Conservation (phyloP, 2,329 filamentous ascomycete genomes). For the Pestalotiopsis fici region DNA sequence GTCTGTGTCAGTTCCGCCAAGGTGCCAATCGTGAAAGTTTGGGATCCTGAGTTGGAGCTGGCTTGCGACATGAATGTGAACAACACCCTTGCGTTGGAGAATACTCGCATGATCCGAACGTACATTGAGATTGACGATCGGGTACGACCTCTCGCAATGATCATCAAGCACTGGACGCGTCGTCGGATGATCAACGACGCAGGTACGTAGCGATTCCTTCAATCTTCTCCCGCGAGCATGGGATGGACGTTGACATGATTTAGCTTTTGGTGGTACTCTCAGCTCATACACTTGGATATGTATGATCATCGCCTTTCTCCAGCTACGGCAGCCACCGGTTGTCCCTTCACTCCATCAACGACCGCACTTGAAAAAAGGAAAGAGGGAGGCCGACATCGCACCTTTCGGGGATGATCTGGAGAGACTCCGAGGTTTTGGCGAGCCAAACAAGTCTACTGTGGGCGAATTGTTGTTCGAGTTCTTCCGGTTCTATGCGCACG, state of each 20-base stretch:
- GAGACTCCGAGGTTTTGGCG: slow-evolving; percentile 72
- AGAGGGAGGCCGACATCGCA: slow-evolving; percentile 66
- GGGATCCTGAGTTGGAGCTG: slow-evolving; percentile 88
- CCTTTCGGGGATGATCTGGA: slow-evolving; percentile 87
- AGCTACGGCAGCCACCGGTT: slow-evolving; percentile 81
- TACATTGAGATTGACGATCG: slow-evolving; percentile 93
- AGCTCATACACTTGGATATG: slow-evolving; percentile 99
- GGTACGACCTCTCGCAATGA: slow-evolving; percentile 91
- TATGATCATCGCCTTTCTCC: slow-evolving; percentile 94
- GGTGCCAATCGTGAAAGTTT: slow-evolving; percentile 97
- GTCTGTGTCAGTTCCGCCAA: slow-evolving; percentile 94
- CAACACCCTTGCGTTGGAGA: slow-evolving; percentile 91
- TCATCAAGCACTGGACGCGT: slow-evolving; percentile 97
- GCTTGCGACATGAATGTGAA: slow-evolving; percentile 99
- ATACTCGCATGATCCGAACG: slow-evolving; percentile 96
- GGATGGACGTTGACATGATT: not conserved
- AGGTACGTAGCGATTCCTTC: slow-evolving; percentile 60
- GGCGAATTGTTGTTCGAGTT: slow-evolving; percentile 93
- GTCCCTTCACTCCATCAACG: slow-evolving; percentile 83
- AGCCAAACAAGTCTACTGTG: slow-evolving; percentile 77
- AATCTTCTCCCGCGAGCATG: not conserved
- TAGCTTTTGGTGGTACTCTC: slow-evolving; percentile 88
- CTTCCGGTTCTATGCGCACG: slow-evolving; percentile 92
- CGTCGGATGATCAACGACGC: slow-evolving; percentile 92
- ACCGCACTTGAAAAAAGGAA: slow-evolving; percentile 60